Base-by-base conservation (phyloP, 2,329 filamentous ascomycete genomes). In the Xylariaceae sp. region DNA sequence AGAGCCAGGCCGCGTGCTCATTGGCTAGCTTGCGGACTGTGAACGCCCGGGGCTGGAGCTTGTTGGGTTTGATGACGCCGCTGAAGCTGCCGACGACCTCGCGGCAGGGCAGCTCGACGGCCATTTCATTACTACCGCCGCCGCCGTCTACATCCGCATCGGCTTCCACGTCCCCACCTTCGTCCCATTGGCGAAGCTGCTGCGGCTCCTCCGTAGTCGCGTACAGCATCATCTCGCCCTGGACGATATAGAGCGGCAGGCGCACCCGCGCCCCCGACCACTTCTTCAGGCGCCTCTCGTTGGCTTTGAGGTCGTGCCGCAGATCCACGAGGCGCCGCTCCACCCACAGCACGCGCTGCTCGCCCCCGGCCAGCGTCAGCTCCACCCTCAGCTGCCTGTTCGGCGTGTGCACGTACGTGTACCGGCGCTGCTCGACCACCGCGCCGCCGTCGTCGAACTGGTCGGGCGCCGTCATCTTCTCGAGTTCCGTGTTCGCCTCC, bases 1-100 rank as follows among this genome's bases (percentile, higher is more conserved):
- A 66, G 16, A 64, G 14, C 19, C 42, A 18, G 5, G 47, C 62
- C 0, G 66, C 65, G 48, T 61, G 44, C 7, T 59, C 50, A 53
- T 68, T 67, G 10, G 66, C 66, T 7, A 62, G 52, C 19, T 47
- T 45, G 18, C 64, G 48, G 6, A 60, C 46, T 3, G 66, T 63
- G 19, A 67, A 68, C 2, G 57, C 61, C 6, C 2, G 14, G 1
- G 54, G 52, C 1, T 56, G 52, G 3, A 63, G 44, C 10, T 62
- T 56, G 10, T 62, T 44, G 0, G 62, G 48, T 2, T 56, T 54
- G 3, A 58, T 46, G 7, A 59, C 56, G 19, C 51, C 45, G 26
- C 1, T 55, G 16, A 32, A 40, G 16, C 16, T 20, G 18, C 52
- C 56, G 16, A 53, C 29, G 7, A 44, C 42, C 32, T 56, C 53